Evolutionary conservation across 176 grass and related monocot genomes (phyloP).

Genomic region (Hordeum marinum): DNA sequence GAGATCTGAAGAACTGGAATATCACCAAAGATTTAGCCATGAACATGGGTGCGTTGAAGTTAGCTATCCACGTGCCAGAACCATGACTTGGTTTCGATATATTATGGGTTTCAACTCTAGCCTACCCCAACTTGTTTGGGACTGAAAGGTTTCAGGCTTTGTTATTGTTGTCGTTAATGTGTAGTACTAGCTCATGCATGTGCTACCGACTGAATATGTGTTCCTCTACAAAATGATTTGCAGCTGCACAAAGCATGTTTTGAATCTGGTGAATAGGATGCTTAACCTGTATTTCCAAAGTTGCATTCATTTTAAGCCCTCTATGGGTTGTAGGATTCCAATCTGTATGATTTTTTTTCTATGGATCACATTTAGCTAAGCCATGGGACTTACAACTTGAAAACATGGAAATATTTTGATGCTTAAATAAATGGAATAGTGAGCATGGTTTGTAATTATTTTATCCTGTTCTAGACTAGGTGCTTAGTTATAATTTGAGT

Average conservation of each 20-base stretch:
- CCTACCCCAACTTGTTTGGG: too few relatives aligned
- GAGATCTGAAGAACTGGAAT: too few relatives aligned
- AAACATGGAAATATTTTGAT: not conserved
- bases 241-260: not conserved
- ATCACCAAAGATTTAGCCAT: too few relatives aligned
- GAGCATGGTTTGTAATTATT: not conserved
- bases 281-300: not conserved
- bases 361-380: not conserved
- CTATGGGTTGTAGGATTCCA: too few relatives aligned
- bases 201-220: not conserved
- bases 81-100: too few relatives aligned
- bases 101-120: too few relatives aligned
- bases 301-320: not conserved
- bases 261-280: not conserved
- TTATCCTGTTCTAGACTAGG: not conserved
- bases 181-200: not conserved
- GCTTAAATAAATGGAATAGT: not conserved
- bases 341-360: too few relatives aligned
- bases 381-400: not conserved
- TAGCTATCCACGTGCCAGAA: too few relatives aligned
- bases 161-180: too few relatives aligned
- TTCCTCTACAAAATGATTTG: conserved; percentile 8
- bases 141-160: too few relatives aligned
- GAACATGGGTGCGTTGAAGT: too few relatives aligned
- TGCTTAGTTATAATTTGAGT: not conserved